phyloP scores from a whole-genome alignment of 139 green algal species.

The Volvox africanus region DNA sequence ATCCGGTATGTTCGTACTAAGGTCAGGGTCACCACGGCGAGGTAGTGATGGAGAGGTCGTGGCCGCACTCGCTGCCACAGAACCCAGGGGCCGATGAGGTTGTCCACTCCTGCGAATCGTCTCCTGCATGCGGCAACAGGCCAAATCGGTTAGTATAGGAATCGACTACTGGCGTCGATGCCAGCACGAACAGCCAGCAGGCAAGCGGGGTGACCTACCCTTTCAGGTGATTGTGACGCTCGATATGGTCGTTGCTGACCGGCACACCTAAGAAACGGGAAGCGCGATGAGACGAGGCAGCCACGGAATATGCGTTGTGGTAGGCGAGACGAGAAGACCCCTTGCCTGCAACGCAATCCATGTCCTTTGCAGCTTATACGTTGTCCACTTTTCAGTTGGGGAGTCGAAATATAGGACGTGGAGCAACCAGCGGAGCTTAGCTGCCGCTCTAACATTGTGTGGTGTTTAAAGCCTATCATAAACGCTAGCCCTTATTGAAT shows the following conservation, averaged over 20 bases:
- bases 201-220: background rate
- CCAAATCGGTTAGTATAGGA: too few species aligned
- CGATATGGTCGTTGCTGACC: background rate
- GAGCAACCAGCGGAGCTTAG: conserved; percentile 6
- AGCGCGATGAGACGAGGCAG: background rate
- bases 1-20: conserved; percentile 20
- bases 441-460: conserved; percentile 4
- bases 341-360: background rate
- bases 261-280: background rate
- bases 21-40: background rate
- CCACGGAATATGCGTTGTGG: conserved; percentile 1
- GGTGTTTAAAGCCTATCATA: background rate
- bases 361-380: background rate
- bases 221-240: background rate
- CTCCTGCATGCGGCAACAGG: background rate
- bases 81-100: background rate
- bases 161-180: too few species aligned
- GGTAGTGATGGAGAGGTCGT: background rate
- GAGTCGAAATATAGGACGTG: background rate
- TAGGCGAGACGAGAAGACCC: background rate
- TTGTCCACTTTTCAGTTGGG: background rate
- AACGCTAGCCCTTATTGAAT: background rate
- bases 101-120: background rate
- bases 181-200: too few species aligned
- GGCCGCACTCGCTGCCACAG: background rate